Evolutionary conservation across 1,139 yeast species (phyloP).

Genomic region (Taiozyma sp.): DNA sequence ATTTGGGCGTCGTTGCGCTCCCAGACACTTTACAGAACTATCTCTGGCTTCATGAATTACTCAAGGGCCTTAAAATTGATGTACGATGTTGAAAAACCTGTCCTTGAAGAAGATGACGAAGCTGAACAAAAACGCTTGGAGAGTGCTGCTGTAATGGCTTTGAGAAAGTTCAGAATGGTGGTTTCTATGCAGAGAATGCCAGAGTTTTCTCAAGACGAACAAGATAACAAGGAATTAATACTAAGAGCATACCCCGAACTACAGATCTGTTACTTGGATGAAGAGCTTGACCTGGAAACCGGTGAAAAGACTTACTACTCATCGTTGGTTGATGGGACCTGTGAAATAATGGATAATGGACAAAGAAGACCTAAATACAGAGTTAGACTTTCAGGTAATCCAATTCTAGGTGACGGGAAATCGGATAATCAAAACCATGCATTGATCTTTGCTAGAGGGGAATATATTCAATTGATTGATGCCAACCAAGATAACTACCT

Average conservation of each 20-base stretch:
- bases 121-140: constrained; percentile 51
- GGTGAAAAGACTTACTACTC: constrained; percentile 63
- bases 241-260: constrained; percentile 69
- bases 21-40: constrained; percentile 69
- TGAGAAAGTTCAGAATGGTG: constrained; percentile 67
- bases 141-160: constrained; percentile 62
- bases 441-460: constrained; percentile 68
- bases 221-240: constrained; percentile 64
- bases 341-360: constrained; percentile 60
- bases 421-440: constrained; percentile 74
- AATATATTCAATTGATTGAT: constrained; percentile 88
- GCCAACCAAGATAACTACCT: constrained; percentile 98
- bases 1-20: constrained; percentile 75
- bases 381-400: constrained; percentile 68
- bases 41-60: constrained; percentile 72
- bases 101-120: constrained; percentile 60
- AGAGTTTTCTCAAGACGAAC: constrained; percentile 58
- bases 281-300: constrained; percentile 53
- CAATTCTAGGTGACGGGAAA: constrained; percentile 74
- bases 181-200: constrained; percentile 73
- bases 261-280: constrained; percentile 68
- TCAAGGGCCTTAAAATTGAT: constrained; percentile 69
- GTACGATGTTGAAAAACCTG: constrained; percentile 70
- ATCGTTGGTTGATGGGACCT: constrained; percentile 67
- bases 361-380: constrained; percentile 68